Evolutionary conservation across 805 yeast species (phyloP).

Genomic region (Lipomyces yamadae): DNA sequence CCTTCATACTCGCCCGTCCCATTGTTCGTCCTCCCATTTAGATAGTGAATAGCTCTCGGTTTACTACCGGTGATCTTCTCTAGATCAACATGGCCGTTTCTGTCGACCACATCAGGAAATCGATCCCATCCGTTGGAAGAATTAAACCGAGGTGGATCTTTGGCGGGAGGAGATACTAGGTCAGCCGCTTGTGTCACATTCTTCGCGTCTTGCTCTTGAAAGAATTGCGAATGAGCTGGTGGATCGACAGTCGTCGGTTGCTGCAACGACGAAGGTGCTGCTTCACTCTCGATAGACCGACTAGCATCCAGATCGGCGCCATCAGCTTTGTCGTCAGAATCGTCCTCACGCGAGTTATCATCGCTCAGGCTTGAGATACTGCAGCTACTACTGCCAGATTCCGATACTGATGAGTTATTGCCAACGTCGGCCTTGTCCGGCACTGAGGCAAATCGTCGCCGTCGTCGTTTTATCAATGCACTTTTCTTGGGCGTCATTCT

Average conservation of each 20-base stretch:
- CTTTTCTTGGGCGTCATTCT: neutral
- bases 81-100: neutral
- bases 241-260: neutral
- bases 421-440: neutral
- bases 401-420: neutral
- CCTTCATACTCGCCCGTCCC: neutral
- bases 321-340: neutral
- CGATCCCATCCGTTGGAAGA: conserved; percentile 6
- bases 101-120: conserved; percentile 8
- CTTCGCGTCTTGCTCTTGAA: neutral
- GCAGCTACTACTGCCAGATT: neutral
- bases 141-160: neutral
- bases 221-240: neutral
- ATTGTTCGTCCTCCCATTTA: neutral
- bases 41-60: neutral
- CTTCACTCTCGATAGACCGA: neutral
- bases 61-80: neutral
- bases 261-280: neutral
- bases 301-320: neutral
- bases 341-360: neutral
- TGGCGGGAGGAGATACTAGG: neutral
- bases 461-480: neutral
- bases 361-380: neutral
- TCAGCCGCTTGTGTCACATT: neutral
- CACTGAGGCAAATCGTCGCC: conserved; percentile 1